These are phyloP conservation scores for Puccinia coronata DNA, from an alignment of 1,284 basidiomycete species.

Conservation along the genomic window DNA sequence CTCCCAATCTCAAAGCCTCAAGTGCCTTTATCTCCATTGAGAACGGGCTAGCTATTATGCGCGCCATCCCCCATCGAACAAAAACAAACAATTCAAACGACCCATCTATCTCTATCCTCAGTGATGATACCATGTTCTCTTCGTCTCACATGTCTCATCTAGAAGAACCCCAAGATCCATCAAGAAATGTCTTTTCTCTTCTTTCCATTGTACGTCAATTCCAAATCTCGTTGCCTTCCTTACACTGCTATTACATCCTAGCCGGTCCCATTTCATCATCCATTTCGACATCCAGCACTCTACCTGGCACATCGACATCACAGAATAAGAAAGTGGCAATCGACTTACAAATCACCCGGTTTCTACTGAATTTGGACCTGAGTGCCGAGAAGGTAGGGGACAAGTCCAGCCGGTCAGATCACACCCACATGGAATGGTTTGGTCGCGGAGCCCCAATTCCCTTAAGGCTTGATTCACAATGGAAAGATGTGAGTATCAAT, in stretches of 20 bases:
- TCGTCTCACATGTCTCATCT: slow-evolving; percentile 7
- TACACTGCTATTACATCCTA: slow-evolving; percentile 6
- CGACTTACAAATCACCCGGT: slow-evolving; percentile 14
- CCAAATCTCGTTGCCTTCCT: slow-evolving; percentile 18
- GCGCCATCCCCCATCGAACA: slow-evolving; percentile 5
- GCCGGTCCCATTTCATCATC: slow-evolving; percentile 6
- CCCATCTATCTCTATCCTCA: not conserved
- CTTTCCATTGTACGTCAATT: slow-evolving; percentile 22
- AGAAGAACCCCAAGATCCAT: not conserved
- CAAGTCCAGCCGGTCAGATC: not conserved
- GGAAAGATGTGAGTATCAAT: slow-evolving; percentile 44
- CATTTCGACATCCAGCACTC: not conserved
- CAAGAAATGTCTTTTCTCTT: not conserved
- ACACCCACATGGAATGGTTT: slow-evolving; percentile 48
- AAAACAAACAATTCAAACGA: not conserved
- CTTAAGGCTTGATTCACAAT: slow-evolving; percentile 29
- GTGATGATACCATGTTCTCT: slow-evolving; percentile 1
- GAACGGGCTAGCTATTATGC: slow-evolving; percentile 12
- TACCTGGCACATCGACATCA: not conserved
- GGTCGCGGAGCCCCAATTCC: slow-evolving; percentile 24
- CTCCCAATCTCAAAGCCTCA: slow-evolving; percentile 7
- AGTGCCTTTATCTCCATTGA: slow-evolving; percentile 30
- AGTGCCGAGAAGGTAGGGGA: slow-evolving; percentile 35
- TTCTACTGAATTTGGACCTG: slow-evolving; percentile 39
- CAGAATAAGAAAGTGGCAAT: slow-evolving; percentile 22